Conservation (phyloP, 208 protist species). For the Trichomonas gallinae region DNA sequence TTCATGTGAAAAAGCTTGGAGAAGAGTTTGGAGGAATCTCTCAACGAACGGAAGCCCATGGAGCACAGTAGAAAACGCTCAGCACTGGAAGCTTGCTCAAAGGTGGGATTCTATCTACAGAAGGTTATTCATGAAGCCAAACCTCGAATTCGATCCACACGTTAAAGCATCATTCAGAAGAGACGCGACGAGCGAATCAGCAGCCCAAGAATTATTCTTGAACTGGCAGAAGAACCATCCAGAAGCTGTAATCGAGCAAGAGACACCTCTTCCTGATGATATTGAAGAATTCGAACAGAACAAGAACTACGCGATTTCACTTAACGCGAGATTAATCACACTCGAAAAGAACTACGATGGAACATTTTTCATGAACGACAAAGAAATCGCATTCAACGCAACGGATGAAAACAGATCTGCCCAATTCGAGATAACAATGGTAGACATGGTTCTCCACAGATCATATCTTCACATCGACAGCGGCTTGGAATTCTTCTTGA, state of each 20-base stretch:
- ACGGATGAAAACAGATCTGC: neutral
- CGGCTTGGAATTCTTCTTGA: neutral
- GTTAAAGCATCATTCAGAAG: neutral
- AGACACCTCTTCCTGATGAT: neutral
- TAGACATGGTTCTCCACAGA: neutral
- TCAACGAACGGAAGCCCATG: neutral
- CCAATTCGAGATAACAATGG: neutral
- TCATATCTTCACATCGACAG: constrained; percentile 4
- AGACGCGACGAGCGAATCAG: neutral
- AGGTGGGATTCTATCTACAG: neutral
- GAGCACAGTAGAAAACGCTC: neutral
- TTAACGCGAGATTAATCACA: neutral
- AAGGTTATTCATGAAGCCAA: neutral
- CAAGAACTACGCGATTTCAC: neutral
- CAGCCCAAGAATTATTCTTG: neutral
- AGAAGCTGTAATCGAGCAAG: too few relatives aligned
- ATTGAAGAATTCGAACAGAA: neutral
- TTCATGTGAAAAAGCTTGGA: neutral
- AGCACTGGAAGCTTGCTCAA: neutral
- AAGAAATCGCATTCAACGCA: neutral
- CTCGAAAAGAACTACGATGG: neutral
- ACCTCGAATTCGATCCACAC: neutral
- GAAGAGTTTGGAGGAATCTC: neutral
- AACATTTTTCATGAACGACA: neutral
- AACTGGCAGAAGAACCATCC: neutral